These are phyloP conservation scores for Penicillium griseofulvum DNA, from an alignment of 2,329 filamentous ascomycete species.

Conservation along the genomic window DNA sequence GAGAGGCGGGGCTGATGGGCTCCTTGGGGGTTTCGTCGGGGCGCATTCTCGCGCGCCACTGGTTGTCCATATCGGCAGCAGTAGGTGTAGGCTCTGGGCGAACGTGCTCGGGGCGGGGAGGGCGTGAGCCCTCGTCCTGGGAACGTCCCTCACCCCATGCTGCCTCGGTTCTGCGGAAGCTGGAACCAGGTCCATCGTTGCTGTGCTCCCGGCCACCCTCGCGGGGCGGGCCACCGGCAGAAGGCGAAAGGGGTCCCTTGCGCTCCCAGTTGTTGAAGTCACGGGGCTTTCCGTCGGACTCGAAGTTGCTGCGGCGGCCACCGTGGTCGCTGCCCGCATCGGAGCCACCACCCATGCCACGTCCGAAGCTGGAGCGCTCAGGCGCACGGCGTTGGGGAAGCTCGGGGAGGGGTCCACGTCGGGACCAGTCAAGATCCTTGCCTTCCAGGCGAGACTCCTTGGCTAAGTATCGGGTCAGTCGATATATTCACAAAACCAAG, in stretches of 20 bases:
- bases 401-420: slow-evolving; percentile 83
- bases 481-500: background rate
- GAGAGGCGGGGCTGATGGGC: slow-evolving; percentile 71
- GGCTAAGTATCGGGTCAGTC: slow-evolving; percentile 57
- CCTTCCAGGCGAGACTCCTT: slow-evolving; percentile 74
- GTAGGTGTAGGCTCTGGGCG: slow-evolving; percentile 70
- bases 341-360: slow-evolving; percentile 55
- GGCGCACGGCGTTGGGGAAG: slow-evolving; percentile 59
- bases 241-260: slow-evolving; percentile 81
- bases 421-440: slow-evolving; percentile 88
- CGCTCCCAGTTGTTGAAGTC: slow-evolving; percentile 93
- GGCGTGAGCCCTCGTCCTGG: slow-evolving; percentile 70
- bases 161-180: slow-evolving; percentile 66
- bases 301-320: slow-evolving; percentile 63
- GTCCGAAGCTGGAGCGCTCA: slow-evolving; percentile 55
- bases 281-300: slow-evolving; percentile 70
- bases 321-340: slow-evolving; percentile 64
- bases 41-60: slow-evolving; percentile 90
- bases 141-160: slow-evolving; percentile 69
- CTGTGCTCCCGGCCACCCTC: slow-evolving; percentile 60
- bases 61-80: slow-evolving; percentile 86
- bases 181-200: slow-evolving; percentile 59
- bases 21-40: slow-evolving; percentile 75
- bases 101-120: slow-evolving; percentile 68
- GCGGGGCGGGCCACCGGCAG: slow-evolving; percentile 49